Evolutionary conservation across 2,329 filamentous ascomycete genomes (phyloP), one percentile per base, ranked within the genome.

Genomic region (Furcasterigmium furcatum): DNA sequence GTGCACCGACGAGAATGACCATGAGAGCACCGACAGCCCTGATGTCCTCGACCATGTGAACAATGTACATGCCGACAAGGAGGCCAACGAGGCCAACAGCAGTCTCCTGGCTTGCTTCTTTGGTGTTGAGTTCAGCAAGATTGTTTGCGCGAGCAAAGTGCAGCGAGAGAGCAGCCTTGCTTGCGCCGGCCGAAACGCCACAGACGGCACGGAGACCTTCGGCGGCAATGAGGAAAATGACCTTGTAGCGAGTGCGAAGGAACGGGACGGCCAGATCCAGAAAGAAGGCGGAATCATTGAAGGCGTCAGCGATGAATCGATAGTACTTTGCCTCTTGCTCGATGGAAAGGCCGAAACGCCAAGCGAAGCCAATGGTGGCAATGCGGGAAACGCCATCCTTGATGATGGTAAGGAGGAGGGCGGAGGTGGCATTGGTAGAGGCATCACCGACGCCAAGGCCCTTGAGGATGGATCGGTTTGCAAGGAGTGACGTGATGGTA

Each of bases 61-160:
- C 88, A 13, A 96, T 83, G 3, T 95, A 49, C 40, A 85, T 94
- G 1, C 94, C 94, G 13, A 79, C 81, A 43, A 96, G 75, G 80
- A 97, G 91, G 3, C 94, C 94, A 27, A 96, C 51, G 21, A 97
- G 74, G 3, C 89, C 92, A 46, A 99, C 88, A 18, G 96, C 83
- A 0, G 92, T 97, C 67, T 97, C 94, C 68, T 97, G 94, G 53
- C 88, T 95, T 12, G 91, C 91, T 62, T 97, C 92, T 77, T 96
- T 84, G 46, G 92, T 91, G 67, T 96, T 97, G 46, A 99, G 75
- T 64, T 97, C 92, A 2, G 89, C 92, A 38, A 97, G 69, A 63
- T 96, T 97, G 30, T 90, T 88, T 60, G 84, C 83, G 54, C 76
- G 82, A 9, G 92, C 91, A 72, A 99, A 97, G 67, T 99, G 94